Conservation (phyloP, 305 asterid species). For the Solanum aculeatissimum region DNA sequence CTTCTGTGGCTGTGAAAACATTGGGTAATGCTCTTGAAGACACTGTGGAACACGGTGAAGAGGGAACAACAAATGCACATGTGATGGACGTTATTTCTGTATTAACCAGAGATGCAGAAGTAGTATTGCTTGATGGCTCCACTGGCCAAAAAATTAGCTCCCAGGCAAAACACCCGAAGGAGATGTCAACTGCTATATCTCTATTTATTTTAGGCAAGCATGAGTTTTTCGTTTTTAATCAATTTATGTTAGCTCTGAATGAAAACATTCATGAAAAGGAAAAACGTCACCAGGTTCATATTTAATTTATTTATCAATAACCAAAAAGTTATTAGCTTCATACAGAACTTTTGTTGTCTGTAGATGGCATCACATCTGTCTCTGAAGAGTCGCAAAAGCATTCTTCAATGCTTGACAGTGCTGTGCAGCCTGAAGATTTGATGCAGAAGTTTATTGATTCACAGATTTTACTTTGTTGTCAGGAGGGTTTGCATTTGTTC, state of each 20-base stretch:
- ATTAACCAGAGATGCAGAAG: slow-evolving; percentile 57
- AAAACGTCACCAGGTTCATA: neutral
- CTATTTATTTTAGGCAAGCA: slow-evolving; percentile 68
- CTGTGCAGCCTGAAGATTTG: slow-evolving; percentile 12
- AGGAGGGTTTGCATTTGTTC: slow-evolving; percentile 51
- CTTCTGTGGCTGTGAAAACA: slow-evolving; percentile 42
- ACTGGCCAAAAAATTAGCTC: slow-evolving; percentile 40
- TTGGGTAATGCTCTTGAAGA: slow-evolving; percentile 17
- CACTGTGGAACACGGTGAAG: slow-evolving; percentile 26
- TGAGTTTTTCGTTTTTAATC: neutral
- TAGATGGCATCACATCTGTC: slow-evolving; percentile 36
- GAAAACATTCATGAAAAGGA: neutral
- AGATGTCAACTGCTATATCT: slow-evolving; percentile 52
- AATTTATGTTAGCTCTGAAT: neutral
- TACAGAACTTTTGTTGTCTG: slow-evolving; percentile 8
- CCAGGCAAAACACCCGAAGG: slow-evolving; percentile 38
- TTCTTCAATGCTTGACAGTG: slow-evolving; percentile 19
- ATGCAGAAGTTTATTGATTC: slow-evolving; percentile 24
- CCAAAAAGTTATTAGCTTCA: neutral
- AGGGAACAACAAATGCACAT: slow-evolving; percentile 25
- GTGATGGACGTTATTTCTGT: slow-evolving; percentile 40
- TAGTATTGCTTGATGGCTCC: slow-evolving; percentile 48
- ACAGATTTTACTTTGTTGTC: slow-evolving; percentile 62
- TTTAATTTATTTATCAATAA: neutral
- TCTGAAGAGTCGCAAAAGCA: slow-evolving; percentile 32